Conservation (phyloP, 2,329 filamentous ascomycete species). For the Cladophialophora exuberans region DNA sequence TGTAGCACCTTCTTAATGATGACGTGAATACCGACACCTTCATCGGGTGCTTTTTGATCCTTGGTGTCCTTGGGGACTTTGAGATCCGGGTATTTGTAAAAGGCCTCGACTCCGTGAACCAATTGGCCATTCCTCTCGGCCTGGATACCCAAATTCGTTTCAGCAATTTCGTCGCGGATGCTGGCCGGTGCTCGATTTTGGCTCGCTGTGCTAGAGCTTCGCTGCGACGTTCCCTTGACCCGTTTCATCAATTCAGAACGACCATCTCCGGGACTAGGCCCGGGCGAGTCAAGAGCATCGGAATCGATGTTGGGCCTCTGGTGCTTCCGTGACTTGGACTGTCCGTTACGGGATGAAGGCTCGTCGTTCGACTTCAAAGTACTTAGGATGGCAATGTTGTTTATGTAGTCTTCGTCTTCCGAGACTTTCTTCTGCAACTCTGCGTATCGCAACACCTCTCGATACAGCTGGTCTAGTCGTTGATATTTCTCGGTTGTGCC, state of each 20-base stretch:
- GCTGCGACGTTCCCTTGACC: slow-evolving; percentile 46
- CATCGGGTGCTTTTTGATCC: slow-evolving; percentile 53
- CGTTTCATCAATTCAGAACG: slow-evolving; percentile 48
- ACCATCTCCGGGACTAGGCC: slow-evolving; percentile 42
- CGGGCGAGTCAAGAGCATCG: slow-evolving; percentile 51
- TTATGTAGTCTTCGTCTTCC: slow-evolving; percentile 55
- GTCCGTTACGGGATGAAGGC: slow-evolving; percentile 45
- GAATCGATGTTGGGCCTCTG: slow-evolving; percentile 42
- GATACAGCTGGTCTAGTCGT: slow-evolving; percentile 50
- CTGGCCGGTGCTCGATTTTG: slow-evolving; percentile 35
- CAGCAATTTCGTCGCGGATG: slow-evolving; percentile 48
- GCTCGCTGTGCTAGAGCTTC: slow-evolving; percentile 40
- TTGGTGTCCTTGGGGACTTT: slow-evolving; percentile 35
- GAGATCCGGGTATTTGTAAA: slow-evolving; percentile 50
- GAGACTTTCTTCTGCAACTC: slow-evolving; percentile 54
- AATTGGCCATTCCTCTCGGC: slow-evolving; percentile 50
- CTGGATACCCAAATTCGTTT: slow-evolving; percentile 44
- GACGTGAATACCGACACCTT: slow-evolving; percentile 68
- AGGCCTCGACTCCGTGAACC: slow-evolving; percentile 52
- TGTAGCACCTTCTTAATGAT: slow-evolving; percentile 75
- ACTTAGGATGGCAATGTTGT: slow-evolving; percentile 53
- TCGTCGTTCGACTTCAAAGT: slow-evolving; percentile 54
- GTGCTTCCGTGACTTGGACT: slow-evolving; percentile 50
- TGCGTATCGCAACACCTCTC: slow-evolving; percentile 50
- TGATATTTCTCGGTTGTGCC: slow-evolving; percentile 30